Evolutionary conservation across 345 rosid species (phyloP).

Genomic region (Gossypium bickii): DNA sequence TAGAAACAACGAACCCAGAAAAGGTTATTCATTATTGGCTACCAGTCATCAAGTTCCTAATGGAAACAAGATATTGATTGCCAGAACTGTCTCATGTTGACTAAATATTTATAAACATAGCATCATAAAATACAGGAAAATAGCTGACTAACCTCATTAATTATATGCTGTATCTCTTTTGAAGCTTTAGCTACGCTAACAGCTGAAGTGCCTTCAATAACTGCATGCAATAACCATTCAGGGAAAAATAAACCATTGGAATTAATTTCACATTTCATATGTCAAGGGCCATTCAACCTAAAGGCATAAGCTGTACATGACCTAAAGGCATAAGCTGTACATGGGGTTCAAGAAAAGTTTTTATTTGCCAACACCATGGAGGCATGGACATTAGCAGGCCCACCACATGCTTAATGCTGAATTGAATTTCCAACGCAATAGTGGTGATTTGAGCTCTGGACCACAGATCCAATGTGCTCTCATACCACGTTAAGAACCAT

Average conservation of each 20-base stretch:
- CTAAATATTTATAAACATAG: not conserved
- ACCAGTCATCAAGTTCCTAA: not conserved
- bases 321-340: not conserved
- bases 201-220: conserved; percentile 65
- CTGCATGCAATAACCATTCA: conserved; percentile 37
- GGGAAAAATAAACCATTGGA: not conserved
- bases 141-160: conserved; percentile 58
- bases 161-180: conserved; percentile 45
- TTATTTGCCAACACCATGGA: not conserved
- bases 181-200: conserved; percentile 64
- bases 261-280: conserved; percentile 2
- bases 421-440: not conserved
- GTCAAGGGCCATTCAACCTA: not conserved
- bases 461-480: not conserved
- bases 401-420: not conserved
- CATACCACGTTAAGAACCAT: not conserved
- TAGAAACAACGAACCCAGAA: not conserved
- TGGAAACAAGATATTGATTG: not conserved
- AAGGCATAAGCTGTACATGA: not conserved
- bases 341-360: not conserved
- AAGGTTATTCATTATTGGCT: not conserved
- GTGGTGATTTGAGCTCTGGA: not conserved
- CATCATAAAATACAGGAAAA: conserved; percentile 7
- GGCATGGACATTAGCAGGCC: not conserved
- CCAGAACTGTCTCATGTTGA: conserved; percentile 3